These are phyloP conservation scores for Pestalotiopsis fici DNA, from an alignment of 2,329 filamentous ascomycete genomes.

Conservation along the genomic window DNA sequence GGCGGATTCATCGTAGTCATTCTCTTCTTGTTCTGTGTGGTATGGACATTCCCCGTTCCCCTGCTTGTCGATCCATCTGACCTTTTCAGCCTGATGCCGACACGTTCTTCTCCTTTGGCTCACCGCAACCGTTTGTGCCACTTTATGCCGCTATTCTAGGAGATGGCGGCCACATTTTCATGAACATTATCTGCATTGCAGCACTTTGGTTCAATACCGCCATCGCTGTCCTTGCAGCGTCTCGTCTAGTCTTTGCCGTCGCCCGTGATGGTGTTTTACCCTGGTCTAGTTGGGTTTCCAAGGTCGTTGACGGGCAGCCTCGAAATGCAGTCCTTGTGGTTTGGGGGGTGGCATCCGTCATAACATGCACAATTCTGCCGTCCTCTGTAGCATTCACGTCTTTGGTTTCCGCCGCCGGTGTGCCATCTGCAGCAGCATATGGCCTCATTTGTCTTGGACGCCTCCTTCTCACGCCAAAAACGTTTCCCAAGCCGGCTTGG, in stretches of 20 bases:
- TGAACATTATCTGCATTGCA: slow-evolving; percentile 58
- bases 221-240: slow-evolving; percentile 59
- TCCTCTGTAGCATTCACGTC: slow-evolving; percentile 55
- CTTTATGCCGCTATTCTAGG: slow-evolving; percentile 59
- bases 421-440: slow-evolving; percentile 52
- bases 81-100: slow-evolving; percentile 48
- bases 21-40: slow-evolving; percentile 59
- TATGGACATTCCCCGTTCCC: slow-evolving; percentile 26
- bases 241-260: slow-evolving; percentile 63
- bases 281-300: slow-evolving; percentile 58
- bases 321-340: slow-evolving; percentile 62
- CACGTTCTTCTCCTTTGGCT: slow-evolving; percentile 52
- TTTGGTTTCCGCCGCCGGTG: slow-evolving; percentile 52
- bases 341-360: slow-evolving; percentile 51
- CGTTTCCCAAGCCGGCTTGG: slow-evolving; percentile 47
- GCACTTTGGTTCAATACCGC: slow-evolving; percentile 59
- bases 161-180: slow-evolving; percentile 57
- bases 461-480: slow-evolving; percentile 46
- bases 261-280: slow-evolving; percentile 62
- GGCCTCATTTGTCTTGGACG: slow-evolving; percentile 51
- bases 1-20: slow-evolving; percentile 58
- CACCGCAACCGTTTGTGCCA: slow-evolving; percentile 59
- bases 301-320: slow-evolving; percentile 56
- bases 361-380: slow-evolving; percentile 61
- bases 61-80: too few species aligned